Conservation (phyloP, 208 protist genomes). For the Acanthamoeba lenticulata region DNA sequence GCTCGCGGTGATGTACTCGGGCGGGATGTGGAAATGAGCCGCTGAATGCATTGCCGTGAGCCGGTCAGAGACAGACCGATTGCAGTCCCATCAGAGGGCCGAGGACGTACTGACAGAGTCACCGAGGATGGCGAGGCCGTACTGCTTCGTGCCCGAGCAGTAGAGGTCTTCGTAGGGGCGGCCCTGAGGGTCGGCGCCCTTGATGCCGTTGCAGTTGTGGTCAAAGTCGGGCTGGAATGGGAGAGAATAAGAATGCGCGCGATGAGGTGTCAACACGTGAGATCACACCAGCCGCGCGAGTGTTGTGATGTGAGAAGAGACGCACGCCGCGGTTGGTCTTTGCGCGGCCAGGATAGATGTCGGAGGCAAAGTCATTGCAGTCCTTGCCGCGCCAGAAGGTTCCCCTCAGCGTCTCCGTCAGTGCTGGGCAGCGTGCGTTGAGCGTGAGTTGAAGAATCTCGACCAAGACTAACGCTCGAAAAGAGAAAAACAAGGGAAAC, state of each 20-base stretch:
- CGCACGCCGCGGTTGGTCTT: conserved; percentile 10
- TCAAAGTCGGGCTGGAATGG: conserved; percentile 73
- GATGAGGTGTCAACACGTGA: too few species aligned
- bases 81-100: not conserved
- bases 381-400: conserved; percentile 87
- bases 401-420: conserved; percentile 77
- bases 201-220: conserved; percentile 91
- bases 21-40: conserved; percentile 79
- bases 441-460: too few species aligned
- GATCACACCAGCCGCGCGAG: too few species aligned
- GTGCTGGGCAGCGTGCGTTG: too few species aligned
- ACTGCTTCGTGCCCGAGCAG: conserved; percentile 79
- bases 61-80: too few species aligned
- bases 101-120: conserved; percentile 73
- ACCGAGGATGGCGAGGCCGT: conserved; percentile 84
- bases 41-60: not conserved
- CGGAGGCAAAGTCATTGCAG: conserved; percentile 82
- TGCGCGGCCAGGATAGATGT: conserved; percentile 70
- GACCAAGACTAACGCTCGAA: too few species aligned
- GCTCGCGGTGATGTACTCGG: conserved; percentile 72
- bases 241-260: too few species aligned
- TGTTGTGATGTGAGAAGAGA: not conserved
- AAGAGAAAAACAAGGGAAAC: too few species aligned
- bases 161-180: conserved; percentile 85
- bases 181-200: conserved; percentile 75